Evolutionary conservation across 768 basidiomycete genomes (phyloP), one percentile per base, ranked within the genome.

Genomic region (Leucosporidium scottii): DNA sequence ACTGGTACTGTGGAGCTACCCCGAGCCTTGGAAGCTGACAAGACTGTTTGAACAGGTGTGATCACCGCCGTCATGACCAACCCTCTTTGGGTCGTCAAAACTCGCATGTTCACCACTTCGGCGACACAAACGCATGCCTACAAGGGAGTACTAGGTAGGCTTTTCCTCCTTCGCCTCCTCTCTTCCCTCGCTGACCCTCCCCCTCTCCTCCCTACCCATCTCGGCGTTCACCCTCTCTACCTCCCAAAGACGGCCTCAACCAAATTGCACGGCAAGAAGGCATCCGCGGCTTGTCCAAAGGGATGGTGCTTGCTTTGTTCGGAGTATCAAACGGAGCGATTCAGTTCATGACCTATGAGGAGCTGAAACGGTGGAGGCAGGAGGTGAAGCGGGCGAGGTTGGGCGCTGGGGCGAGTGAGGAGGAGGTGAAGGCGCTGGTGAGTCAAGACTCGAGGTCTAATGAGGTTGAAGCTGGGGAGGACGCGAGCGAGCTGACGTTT

Each of bases 51-150:
- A 20, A 49, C 73, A 98, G 94, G 94, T 81, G 90, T 93, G 18
- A 86, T 86, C 23, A 96, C 93, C 5, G 93, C 96, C 1, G 81
- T 98, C 75, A 83, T 96, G 76, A 99, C 94, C 10, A 98, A 99
- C 78, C 96, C 94, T 0, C 85, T 97, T 73, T 98, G 94, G 94
- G 89, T 98, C 20, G 89, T 98, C 64, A 90, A 94, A 81, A 93
- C 96, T 13, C 86, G 96, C 67, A 93, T 97, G 86, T 99, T 96
- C 76, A 91, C 93, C 1, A 88, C 92, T 1, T 80, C 80, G 15
- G 78, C 83, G 34, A 82, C 84, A 64, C 84, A 87, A 51, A 85
- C 88, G 13, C 81, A 77, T 4, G 86, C 91, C 1, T 97, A 97
- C 78, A 84, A 85, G 23, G 86, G 59, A 36, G 59, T 70, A 61